A percentile compares a stretch with the other conserved stretches of the same genome.
These are phyloP conservation scores for Aureobasidium sp. DNA, from an alignment of 2,329 filamentous ascomycete species.

Conservation along the genomic window DNA sequence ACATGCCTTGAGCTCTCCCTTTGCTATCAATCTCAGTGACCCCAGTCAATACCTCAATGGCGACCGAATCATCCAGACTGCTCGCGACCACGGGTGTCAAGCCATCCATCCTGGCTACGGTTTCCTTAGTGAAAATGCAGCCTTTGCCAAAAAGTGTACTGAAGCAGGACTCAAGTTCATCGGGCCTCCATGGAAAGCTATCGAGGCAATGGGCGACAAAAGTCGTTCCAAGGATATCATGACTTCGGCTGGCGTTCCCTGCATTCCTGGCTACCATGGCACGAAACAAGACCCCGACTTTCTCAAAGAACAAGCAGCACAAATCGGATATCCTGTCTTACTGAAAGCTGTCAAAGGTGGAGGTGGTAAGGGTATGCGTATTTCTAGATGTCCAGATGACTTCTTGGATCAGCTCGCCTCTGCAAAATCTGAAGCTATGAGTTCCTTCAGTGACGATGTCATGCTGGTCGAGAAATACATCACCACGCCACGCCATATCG, in stretches of 20 bases:
- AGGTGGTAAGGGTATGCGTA: constrained; percentile 62
- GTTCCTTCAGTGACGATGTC: constrained; percentile 57
- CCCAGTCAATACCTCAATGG: constrained; percentile 87
- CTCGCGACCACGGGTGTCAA: constrained; percentile 76
- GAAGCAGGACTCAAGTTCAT: constrained; percentile 91
- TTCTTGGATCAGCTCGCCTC: constrained; percentile 54
- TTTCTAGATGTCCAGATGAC: constrained; percentile 47
- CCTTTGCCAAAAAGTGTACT: constrained; percentile 79
- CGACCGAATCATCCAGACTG: constrained; percentile 81
- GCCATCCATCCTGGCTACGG: constrained; percentile 96
- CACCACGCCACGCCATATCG: constrained; percentile 56
- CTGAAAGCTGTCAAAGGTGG: constrained; percentile 58
- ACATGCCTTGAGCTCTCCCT: constrained; percentile 77
- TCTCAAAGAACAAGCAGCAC: constrained; percentile 61
- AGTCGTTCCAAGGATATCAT: constrained; percentile 92
- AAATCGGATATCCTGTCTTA: constrained; percentile 58
- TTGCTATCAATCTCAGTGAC: constrained; percentile 73
- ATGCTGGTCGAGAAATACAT: constrained; percentile 62
- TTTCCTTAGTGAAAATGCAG: constrained; percentile 85
- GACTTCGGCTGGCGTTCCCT: constrained; percentile 87
- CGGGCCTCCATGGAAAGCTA: constrained; percentile 72
- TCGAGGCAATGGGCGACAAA: constrained; percentile 84
- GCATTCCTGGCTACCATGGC: constrained; percentile 93
- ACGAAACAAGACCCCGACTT: constrained; percentile 60
- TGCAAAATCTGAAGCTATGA: constrained; percentile 55